Percentiles rank a stretch among this genome's conserved stretches.
These are phyloP conservation scores for Naganishia antarctica DNA, from an alignment of 768 basidiomycete species.

Conservation along the genomic window DNA sequence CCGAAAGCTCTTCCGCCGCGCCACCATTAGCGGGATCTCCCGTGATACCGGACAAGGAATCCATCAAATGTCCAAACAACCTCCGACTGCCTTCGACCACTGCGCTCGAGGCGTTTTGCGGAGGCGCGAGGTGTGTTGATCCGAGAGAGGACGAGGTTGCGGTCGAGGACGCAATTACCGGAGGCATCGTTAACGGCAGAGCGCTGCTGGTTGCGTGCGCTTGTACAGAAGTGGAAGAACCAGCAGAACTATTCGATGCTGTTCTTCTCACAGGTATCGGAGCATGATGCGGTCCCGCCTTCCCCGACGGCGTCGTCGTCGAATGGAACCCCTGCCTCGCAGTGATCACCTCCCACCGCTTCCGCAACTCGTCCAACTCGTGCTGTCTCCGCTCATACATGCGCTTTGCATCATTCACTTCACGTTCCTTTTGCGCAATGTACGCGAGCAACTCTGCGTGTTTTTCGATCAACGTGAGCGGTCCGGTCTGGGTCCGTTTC, in stretches of 20 bases:
- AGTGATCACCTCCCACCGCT: slow-evolving; percentile 2
- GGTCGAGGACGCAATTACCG: background rate
- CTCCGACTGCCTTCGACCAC: slow-evolving; percentile 8
- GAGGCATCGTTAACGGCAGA: slow-evolving; percentile 2
- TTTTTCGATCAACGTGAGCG: slow-evolving; percentile 8
- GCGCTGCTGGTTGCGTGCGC: too few species aligned
- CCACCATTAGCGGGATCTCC: background rate
- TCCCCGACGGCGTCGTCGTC: slow-evolving; percentile 4
- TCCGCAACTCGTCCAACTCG: slow-evolving; percentile 9
- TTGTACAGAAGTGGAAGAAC: background rate
- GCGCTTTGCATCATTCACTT: background rate
- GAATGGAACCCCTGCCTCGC: slow-evolving; percentile 7
- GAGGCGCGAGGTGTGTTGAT: background rate
- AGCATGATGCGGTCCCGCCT: background rate
- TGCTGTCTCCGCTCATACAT: background rate
- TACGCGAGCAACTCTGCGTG: slow-evolving; percentile 15
- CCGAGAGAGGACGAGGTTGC: background rate
- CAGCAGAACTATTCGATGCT: background rate
- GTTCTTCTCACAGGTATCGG: slow-evolving; percentile 6
- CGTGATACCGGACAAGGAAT: slow-evolving; percentile 11
- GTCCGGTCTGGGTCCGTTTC: background rate
- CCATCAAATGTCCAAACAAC: slow-evolving; percentile 15
- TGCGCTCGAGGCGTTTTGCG: background rate
- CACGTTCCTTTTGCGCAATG: slow-evolving; percentile 18
- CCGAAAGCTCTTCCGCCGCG: too few species aligned